A percentile compares a stretch with the other conserved stretches of the same genome.
phyloP scores from a whole-genome alignment of 495 filamentous ascomycete genomes.

The Trichoderma virens region DNA sequence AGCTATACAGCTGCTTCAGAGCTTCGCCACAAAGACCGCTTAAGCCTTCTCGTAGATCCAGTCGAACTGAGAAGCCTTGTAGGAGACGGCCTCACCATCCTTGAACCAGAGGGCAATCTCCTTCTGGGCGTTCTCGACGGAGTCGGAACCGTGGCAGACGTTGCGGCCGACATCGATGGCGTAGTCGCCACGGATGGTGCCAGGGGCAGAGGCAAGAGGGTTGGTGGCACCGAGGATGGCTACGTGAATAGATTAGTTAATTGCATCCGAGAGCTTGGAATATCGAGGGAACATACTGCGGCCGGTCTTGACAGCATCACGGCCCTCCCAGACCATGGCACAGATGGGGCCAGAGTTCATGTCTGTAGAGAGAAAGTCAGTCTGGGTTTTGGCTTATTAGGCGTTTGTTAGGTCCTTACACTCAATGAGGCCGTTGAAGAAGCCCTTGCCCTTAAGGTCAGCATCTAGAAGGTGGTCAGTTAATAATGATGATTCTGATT shows the following conservation, averaged over 20 bases:
- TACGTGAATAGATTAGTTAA: constrained; percentile 27
- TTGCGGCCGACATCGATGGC: constrained; percentile 83
- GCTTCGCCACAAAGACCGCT: background rate
- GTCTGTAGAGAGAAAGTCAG: constrained; percentile 49
- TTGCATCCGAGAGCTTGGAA: background rate
- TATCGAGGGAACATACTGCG: constrained; percentile 52
- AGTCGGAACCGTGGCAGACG: constrained; percentile 98
- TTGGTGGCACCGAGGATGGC: constrained; percentile 96
- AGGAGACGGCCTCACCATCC: constrained; percentile 69
- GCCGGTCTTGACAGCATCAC: constrained; percentile 96
- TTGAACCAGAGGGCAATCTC: constrained; percentile 98
- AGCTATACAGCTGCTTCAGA: background rate
- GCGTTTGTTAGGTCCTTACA: constrained; percentile 44
- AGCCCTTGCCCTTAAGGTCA: constrained; percentile 86
- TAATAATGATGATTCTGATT: constrained; percentile 8
- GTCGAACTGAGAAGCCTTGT: constrained; percentile 67
- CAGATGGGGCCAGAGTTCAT: constrained; percentile 94
- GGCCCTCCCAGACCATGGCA: constrained; percentile 99
- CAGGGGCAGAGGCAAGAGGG: constrained; percentile 84
- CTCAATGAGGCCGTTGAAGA: constrained; percentile 87
- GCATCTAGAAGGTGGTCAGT: constrained; percentile 47
- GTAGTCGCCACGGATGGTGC: constrained; percentile 82
- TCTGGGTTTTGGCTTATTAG: background rate
- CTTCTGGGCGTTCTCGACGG: constrained; percentile 97
- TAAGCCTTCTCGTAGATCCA: constrained; percentile 90